Conservation (phyloP, 305 asterid species). For the Solanum hybrid region DNA sequence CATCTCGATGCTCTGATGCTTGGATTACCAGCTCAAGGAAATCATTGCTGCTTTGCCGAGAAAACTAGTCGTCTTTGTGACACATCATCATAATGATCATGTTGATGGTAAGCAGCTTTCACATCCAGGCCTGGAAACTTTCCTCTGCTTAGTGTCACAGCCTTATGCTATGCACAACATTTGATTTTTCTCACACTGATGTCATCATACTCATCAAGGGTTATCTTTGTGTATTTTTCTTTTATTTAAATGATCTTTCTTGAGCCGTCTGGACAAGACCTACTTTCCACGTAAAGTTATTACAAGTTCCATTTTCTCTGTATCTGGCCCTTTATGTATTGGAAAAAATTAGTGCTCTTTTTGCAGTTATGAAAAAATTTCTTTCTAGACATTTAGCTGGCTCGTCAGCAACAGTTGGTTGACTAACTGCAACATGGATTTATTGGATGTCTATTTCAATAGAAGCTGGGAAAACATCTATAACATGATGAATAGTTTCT, state of each 20-base stretch:
- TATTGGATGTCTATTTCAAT: not conserved
- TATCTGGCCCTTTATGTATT: not conserved
- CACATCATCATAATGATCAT: conserved; percentile 95
- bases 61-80: conserved; percentile 68
- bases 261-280: not conserved
- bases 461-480: not conserved
- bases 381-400: not conserved
- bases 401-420: not conserved
- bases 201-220: not conserved
- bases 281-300: not conserved
- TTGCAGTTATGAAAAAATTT: not conserved
- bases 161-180: not conserved
- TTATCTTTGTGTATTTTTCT: not conserved
- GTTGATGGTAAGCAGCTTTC: conserved; percentile 62
- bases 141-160: not conserved
- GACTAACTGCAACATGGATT: not conserved
- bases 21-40: conserved; percentile 56
- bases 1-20: conserved; percentile 5
- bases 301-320: not conserved
- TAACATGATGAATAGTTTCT: not conserved
- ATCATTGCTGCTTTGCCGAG: conserved; percentile 68
- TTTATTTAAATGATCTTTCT: not conserved
- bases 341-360: not conserved
- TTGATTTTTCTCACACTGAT: not conserved
- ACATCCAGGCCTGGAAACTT: not conserved